A percentile compares a stretch with the other conserved stretches of the same genome.
Conservation (phyloP, 2,329 filamentous ascomycete species). For the Epichloe elymi region DNA sequence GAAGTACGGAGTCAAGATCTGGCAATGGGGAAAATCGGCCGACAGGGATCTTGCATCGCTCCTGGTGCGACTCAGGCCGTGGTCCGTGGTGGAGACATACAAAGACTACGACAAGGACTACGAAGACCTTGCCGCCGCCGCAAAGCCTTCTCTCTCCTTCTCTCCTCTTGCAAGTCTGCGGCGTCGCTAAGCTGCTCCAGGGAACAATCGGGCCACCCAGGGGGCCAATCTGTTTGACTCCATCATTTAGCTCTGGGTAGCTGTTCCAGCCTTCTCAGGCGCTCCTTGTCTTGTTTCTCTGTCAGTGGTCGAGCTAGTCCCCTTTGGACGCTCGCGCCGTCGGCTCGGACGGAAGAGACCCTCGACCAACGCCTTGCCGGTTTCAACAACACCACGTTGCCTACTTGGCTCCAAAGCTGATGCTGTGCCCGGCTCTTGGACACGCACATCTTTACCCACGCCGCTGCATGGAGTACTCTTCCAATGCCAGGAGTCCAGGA, state of each 20-base stretch:
- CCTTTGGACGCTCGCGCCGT: not conserved
- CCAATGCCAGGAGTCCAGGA: not conserved
- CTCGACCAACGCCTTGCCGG: not conserved
- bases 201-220: not conserved
- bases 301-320: not conserved
- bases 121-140: not conserved
- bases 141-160: not conserved
- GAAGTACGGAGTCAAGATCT: not conserved
- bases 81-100: not conserved
- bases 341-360: not conserved
- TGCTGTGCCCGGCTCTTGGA: not conserved
- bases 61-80: not conserved
- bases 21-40: not conserved
- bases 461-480: not conserved
- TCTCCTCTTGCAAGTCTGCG: not conserved
- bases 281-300: not conserved
- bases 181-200: not conserved
- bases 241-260: not conserved
- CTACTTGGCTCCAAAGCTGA: not conserved
- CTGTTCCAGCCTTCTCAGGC: not conserved
- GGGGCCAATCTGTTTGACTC: conserved; percentile 1
- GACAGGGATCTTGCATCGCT: not conserved
- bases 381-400: conserved; percentile 2
- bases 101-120: not conserved
- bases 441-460: not conserved